Percentiles rank a stretch among this genome's conserved stretches.
Evolutionary conservation across 2,329 filamentous ascomycete species (phyloP).

Genomic region (Botryotinia convoluta): DNA sequence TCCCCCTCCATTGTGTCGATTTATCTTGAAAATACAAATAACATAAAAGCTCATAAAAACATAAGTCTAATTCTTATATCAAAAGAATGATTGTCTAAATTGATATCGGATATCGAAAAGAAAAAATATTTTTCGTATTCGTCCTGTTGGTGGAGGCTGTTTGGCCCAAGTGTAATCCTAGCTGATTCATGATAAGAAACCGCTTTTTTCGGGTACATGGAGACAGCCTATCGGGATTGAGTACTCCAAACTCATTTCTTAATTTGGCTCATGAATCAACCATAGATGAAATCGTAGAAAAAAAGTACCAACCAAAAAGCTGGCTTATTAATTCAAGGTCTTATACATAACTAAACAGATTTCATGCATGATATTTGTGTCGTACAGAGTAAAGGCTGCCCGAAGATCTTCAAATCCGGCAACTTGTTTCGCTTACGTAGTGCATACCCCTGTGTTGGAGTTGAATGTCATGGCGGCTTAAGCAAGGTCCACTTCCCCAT

Average conservation of each 20-base stretch:
- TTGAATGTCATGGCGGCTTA: slow-evolving; percentile 8
- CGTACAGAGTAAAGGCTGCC: not conserved
- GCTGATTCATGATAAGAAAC: not conserved
- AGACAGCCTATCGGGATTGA: not conserved
- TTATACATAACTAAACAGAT: not conserved
- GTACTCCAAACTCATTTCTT: not conserved
- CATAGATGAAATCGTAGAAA: not conserved
- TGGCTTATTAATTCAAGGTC: not conserved
- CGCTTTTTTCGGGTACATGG: not conserved
- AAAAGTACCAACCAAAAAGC: not conserved
- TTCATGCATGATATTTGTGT: not conserved
- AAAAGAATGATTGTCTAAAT: not conserved
- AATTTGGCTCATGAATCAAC: not conserved
- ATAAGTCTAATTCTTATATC: not conserved
- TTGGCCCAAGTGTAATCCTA: not conserved
- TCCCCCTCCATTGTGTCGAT: not conserved
- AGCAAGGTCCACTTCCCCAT: slow-evolving; percentile 9
- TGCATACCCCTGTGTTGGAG: slow-evolving; percentile 14
- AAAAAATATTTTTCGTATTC: not conserved
- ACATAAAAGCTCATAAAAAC: not conserved
- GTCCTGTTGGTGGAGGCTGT: not conserved
- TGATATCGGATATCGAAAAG: not conserved
- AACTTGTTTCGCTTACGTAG: not conserved
- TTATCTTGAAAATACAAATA: not conserved
- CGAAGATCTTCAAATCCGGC: not conserved